Evolutionary conservation across 2,329 filamentous ascomycete species (phyloP), one percentile per base, ranked within the genome.

Genomic region (Erysiphe neolycopersici): DNA sequence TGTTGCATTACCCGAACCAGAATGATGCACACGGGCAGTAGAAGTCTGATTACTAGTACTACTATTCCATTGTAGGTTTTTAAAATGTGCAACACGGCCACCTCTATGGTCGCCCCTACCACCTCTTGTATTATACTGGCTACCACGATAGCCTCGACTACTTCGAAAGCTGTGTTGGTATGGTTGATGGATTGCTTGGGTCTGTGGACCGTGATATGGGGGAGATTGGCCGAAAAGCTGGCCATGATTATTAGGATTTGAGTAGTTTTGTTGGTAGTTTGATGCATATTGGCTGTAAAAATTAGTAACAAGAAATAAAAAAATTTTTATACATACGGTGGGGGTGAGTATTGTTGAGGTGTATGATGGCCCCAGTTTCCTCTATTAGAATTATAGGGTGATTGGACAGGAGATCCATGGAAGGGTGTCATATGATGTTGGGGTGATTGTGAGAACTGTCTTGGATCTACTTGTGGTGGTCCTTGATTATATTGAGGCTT

Each of bases 11-110:
- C 53, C 58, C 19, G 60, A 56, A 45, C 63, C 64, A 43, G 58
- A 56, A 44, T 62, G 50, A 45, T 61, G 56, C 32, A 57, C 53
- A 45, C 68, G 63, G 55, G 67, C 69, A 51, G 66, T 64, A 44
- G 65, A 64, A 16, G 67, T 63, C 41, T 64, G 64, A 35, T 45
- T 49, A 38, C 73, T 67, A 18, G 26, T 33, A 44, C 64, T 64
- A 38, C 73, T 67, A 44, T 70, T 78, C 78, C 81, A 85, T 39
- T 82, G 79, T 2, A 74, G 57, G 59, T 79, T 72, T 59, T 75
- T 66, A 63, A 77, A 69, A 60, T 75, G 62, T 48, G 64, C 62
- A 33, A 56, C 54, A 38, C 73, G 72, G 12, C 55, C 51, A 32
- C 73, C 73, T 43, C 76, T 67, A 46, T 68, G 64, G 38, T 54